A percentile compares a stretch with the other conserved stretches of the same genome.
Evolutionary conservation across 768 basidiomycete species (phyloP).

Genomic region (Rhizopogon vesiculosus): DNA sequence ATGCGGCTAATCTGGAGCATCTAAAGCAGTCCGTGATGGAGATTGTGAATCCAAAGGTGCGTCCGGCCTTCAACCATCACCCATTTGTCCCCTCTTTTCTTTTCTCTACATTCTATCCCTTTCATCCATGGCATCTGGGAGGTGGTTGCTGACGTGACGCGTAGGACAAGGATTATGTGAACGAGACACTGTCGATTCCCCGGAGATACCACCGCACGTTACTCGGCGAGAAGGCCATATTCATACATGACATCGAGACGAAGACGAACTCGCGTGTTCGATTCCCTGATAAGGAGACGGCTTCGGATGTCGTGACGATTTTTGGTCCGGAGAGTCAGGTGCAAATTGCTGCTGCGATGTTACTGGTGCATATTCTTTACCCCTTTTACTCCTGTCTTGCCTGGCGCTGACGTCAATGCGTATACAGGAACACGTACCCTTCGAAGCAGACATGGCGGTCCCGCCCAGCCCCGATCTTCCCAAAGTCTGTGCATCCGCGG

Average conservation of each 20-base stretch:
- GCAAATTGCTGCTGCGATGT: conserved; percentile 94
- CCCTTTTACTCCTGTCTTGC: background rate
- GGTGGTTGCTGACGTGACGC: background rate
- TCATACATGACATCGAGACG: conserved; percentile 93
- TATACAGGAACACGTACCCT: conserved; percentile 87
- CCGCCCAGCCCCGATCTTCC: conserved; percentile 80
- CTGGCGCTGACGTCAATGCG: background rate
- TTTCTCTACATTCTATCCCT: background rate
- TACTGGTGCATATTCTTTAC: conserved; percentile 55
- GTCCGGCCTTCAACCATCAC: conserved; percentile 9
- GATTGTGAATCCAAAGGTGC: conserved; percentile 91
- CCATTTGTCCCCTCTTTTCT: background rate
- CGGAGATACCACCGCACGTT: conserved; percentile 93
- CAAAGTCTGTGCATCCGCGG: conserved; percentile 68
- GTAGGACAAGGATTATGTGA: conserved; percentile 95
- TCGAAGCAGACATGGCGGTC: conserved; percentile 91
- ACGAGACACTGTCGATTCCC: conserved; percentile 91
- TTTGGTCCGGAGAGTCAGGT: conserved; percentile 97
- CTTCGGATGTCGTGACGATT: conserved; percentile 93
- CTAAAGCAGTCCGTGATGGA: conserved; percentile 97
- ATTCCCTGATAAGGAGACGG: conserved; percentile 91
- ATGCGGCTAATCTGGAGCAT: conserved; percentile 90
- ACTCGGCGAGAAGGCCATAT: conserved; percentile 93
- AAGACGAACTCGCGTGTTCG: conserved; percentile 93
- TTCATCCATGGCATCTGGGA: background rate